Percentiles rank a stretch among this genome's conserved stretches.
Evolutionary conservation across 1,284 basidiomycete species (phyloP).

Genomic region (Flammula alnicola): DNA sequence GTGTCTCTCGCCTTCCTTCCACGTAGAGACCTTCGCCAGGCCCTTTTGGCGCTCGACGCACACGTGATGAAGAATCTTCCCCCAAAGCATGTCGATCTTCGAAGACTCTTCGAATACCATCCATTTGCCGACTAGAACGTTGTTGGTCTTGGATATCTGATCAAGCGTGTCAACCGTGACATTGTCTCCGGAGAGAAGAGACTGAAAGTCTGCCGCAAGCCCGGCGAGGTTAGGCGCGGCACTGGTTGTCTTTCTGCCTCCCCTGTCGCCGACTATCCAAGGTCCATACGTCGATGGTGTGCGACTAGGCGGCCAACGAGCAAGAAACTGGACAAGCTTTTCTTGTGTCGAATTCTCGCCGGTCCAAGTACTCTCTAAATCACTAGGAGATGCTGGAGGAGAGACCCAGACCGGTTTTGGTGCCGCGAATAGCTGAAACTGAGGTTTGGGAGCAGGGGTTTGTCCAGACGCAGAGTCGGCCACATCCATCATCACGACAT

Average conservation of each 20-base stretch:
- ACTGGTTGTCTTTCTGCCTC: constrained; percentile 11
- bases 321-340: constrained; percentile 28
- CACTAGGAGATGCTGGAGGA: constrained; percentile 24
- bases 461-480: background rate
- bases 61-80: constrained; percentile 33
- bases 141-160: constrained; percentile 34
- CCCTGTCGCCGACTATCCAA: constrained; percentile 38
- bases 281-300: constrained; percentile 32
- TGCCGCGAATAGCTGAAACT: constrained; percentile 7
- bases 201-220: constrained; percentile 25
- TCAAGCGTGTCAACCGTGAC: constrained; percentile 37
- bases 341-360: constrained; percentile 26
- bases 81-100: constrained; percentile 39
- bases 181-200: constrained; percentile 23
- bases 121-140: constrained; percentile 40
- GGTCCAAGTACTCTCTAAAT: constrained; percentile 28
- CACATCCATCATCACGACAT: constrained; percentile 17
- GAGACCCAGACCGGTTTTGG: constrained; percentile 22
- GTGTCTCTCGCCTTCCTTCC: constrained; percentile 33
- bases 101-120: constrained; percentile 35
- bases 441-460: background rate
- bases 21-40: constrained; percentile 38
- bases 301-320: constrained; percentile 40
- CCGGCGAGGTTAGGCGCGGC: constrained; percentile 15
- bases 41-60: constrained; percentile 30